Evolutionary conservation across 2,329 filamentous ascomycete genomes (phyloP).

Genomic region (Sporothrix mexicana): DNA sequence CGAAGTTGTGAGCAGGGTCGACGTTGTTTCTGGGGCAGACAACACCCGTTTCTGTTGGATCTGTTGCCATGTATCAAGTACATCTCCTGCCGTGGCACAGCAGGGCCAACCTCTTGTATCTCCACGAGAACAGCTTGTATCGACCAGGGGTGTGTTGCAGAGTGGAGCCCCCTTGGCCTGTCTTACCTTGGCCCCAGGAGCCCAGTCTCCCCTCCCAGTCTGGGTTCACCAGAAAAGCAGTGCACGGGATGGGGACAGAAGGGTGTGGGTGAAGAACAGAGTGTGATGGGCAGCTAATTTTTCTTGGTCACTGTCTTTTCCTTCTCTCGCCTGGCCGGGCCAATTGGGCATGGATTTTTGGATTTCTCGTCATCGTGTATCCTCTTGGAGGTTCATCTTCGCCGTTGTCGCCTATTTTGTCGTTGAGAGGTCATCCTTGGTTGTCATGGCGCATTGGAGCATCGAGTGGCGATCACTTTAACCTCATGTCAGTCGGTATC

Average conservation of each 20-base stretch:
- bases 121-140: conserved; percentile 21
- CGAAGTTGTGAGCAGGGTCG: background rate
- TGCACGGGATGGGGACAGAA: conserved; percentile 12
- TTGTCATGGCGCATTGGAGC: too few relatives aligned
- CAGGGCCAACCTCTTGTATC: conserved; percentile 1
- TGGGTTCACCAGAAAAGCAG: background rate
- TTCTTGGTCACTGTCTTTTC: too few relatives aligned
- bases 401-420: background rate
- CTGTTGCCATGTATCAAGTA: background rate
- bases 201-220: conserved; percentile 5
- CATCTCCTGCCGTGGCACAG: background rate
- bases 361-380: background rate
- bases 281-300: background rate
- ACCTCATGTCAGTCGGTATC: background rate
- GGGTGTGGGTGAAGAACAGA: conserved; percentile 16
- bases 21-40: conserved; percentile 19
- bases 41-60: conserved; percentile 1
- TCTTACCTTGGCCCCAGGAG: conserved; percentile 16
- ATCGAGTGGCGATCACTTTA: background rate
- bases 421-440: background rate
- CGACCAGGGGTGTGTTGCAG: conserved; percentile 20
- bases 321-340: conserved; percentile 16
- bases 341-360: conserved; percentile 6
- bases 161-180: conserved; percentile 14
- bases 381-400: background rate